phyloP scores from a whole-genome alignment of 1,139 yeast species.

The Lodderomyces orthopsilosis region DNA sequence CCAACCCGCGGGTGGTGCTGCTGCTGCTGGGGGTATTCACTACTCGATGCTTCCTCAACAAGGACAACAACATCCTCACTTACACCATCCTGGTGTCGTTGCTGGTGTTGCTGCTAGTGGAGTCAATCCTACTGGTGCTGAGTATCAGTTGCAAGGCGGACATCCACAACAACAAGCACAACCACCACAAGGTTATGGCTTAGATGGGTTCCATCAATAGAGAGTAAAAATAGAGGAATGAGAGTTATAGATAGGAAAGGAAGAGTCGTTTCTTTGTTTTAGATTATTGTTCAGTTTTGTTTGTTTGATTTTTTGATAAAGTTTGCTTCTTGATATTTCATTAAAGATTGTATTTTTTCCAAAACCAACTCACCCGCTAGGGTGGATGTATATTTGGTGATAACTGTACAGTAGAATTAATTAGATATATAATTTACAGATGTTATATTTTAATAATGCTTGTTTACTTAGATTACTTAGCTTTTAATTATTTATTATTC shows the following conservation, averaged over 20 bases:
- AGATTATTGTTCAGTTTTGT: too few species aligned
- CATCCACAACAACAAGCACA: conserved; percentile 11
- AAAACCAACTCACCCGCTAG: too few species aligned
- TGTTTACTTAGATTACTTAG: too few species aligned
- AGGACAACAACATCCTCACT: conserved; percentile 8
- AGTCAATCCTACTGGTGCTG: conserved; percentile 3
- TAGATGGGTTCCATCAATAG: conserved; percentile 3
- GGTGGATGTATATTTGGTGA: too few species aligned
- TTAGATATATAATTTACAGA: too few species aligned
- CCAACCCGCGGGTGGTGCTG: not conserved
- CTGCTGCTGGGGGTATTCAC: not conserved
- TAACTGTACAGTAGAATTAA: too few species aligned
- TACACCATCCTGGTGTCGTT: not conserved
- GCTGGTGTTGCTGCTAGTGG: not conserved
- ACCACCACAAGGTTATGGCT: conserved; percentile 7
- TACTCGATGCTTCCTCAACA: conserved; percentile 8
- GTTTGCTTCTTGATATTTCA: too few species aligned
- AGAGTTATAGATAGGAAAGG: not conserved
- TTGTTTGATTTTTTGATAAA: too few species aligned
- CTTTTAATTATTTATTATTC: too few species aligned
- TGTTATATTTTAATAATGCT: too few species aligned
- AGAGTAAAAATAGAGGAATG: not conserved
- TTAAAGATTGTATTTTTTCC: too few species aligned
- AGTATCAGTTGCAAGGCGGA: not conserved
- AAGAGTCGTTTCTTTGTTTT: too few species aligned